Evolutionary conservation across 345 rosid genomes (phyloP), one percentile per base, ranked within the genome.

Genomic region (Citrus medica): DNA sequence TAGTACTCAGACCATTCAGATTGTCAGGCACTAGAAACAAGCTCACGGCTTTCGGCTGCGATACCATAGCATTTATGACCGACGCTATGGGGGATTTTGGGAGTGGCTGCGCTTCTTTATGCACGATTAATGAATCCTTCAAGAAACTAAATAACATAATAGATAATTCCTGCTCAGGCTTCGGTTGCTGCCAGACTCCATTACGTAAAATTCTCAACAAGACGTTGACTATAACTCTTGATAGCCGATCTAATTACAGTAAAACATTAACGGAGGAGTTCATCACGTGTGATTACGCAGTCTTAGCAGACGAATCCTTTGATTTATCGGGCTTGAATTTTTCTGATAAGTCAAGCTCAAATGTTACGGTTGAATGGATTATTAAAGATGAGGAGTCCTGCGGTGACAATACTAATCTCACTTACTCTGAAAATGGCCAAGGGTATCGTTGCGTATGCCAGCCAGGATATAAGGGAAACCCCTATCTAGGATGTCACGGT

Each of bases 11-110:
- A 1, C 79, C 82, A 1, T 76, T 63, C 77, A 42, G 33, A n/a
- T 33, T 84, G 13, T 84, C 83, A 0, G 17, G 68, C 66, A 22
- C 69, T 2, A 27, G 71, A 9, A 84, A 84, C 82, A 79, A 67
- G 51, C 77, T 84, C 42, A 81, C 81, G 4, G 84, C 53, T 4
- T 55, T 76, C n/a, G 83, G 87, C 19, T 84, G 87, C 9, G 81
- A 81, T 67, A 81, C 81, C 4, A 33, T 33, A 33, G 6, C 35
- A 33, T 33, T 33, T 33, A 33, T 33, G 35, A 33, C 35, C 35
- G 35, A 33, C 35, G 35, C 35, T 33, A 33, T 33, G 35, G 35
- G 35, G 35, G 35, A 33, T 33, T 33, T 33, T 33, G 35, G 73
- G 4, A 79, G 76, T 9, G 79, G 76, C 13, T 82, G 88, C 53